These are phyloP conservation scores for Phytophthora podocarpi DNA, from an alignment of 352 stramenopile genomes.

Conservation along the genomic window DNA sequence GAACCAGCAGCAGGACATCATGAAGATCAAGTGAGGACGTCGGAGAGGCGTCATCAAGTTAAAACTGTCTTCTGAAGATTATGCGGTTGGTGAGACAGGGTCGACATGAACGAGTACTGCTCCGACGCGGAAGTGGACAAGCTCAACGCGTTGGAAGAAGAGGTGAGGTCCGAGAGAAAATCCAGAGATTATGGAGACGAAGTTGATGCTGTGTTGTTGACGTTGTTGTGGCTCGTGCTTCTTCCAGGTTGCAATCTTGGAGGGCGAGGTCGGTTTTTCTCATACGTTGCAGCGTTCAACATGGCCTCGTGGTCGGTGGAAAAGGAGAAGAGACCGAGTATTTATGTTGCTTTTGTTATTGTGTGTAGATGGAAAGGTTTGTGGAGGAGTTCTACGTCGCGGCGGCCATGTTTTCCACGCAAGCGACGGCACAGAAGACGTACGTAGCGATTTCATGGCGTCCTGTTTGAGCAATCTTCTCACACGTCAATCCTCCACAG, in stretches of 20 bases:
- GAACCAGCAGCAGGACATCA: conserved; percentile 27
- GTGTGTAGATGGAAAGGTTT: conserved; percentile 56
- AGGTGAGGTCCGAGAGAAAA: conserved; percentile 30
- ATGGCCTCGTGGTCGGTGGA: too few relatives aligned
- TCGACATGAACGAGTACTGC: conserved; percentile 42
- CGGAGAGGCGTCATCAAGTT: too few relatives aligned
- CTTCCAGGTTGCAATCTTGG: conserved; percentile 25
- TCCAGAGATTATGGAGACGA: too few relatives aligned
- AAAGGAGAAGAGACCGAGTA: neutral
- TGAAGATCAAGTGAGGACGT: conserved; percentile 38
- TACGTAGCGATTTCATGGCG: conserved; percentile 33
- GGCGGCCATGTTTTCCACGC: conserved; percentile 50
- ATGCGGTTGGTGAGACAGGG: conserved; percentile 17
- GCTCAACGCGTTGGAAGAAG: conserved; percentile 46
- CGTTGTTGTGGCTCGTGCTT: neutral
- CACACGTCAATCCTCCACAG: neutral
- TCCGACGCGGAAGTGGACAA: conserved; percentile 35
- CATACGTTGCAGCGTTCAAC: neutral
- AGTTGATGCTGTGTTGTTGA: neutral
- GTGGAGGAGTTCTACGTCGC: conserved; percentile 69
- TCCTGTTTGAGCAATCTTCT: too few relatives aligned
- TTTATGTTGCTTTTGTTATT: neutral
- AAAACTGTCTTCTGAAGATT: conserved; percentile 7
- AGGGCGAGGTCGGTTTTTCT: conserved; percentile 23
- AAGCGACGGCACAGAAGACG: conserved; percentile 45